Evolutionary conservation across 2,329 filamentous ascomycete genomes (phyloP), one percentile per base, ranked within the genome.

Genomic region (Venturia oleaginea): DNA sequence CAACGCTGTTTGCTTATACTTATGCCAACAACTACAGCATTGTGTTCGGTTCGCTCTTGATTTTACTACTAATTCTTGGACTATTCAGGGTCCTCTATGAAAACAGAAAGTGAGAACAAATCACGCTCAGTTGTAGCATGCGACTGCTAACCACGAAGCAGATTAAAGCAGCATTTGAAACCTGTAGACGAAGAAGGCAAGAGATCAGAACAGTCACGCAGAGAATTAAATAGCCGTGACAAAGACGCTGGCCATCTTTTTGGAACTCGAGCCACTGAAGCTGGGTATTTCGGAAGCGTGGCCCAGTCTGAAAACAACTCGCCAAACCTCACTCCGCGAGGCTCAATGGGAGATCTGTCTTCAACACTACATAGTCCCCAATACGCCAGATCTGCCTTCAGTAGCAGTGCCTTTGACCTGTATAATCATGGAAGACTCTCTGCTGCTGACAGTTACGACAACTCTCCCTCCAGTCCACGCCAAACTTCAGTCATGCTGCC

Each of bases 231-330:
- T 11, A 57, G 37, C 27, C 54, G 57, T 24, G 65, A 66, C 5
- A 59, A 64, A 61, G 59, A 65, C 40, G 54, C 76, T 64, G 74
- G 74, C 19, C 74, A 77, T 61, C 68, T 76, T 2, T 76, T 77
- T 62, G 74, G 74, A 59, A 69, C 76, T 54, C 73, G 75, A n/a
- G 75, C 75, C 64, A 73, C 76, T 40, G 75, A 77, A 68, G 74
- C 75, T 43, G 75, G 75, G n/a, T 77, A 74, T 68, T 76, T 71
- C 61, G 75, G 73, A 59, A 75, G 75, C 61, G 73, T 77, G 13
- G 71, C 72, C 32, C 75, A 76, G 62, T 77, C 75, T 24, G 8
- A 19, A 3, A 43, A 22, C 7, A 59, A 27, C 22, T 65, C 63
- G 3, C 22, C 37, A 15, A 40, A 5, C 37, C 59, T 46, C 3